Evolutionary conservation across 352 stramenopile genomes (phyloP), one percentile per base, ranked within the genome.

Genomic region (Phytophthora chlamydospora): DNA sequence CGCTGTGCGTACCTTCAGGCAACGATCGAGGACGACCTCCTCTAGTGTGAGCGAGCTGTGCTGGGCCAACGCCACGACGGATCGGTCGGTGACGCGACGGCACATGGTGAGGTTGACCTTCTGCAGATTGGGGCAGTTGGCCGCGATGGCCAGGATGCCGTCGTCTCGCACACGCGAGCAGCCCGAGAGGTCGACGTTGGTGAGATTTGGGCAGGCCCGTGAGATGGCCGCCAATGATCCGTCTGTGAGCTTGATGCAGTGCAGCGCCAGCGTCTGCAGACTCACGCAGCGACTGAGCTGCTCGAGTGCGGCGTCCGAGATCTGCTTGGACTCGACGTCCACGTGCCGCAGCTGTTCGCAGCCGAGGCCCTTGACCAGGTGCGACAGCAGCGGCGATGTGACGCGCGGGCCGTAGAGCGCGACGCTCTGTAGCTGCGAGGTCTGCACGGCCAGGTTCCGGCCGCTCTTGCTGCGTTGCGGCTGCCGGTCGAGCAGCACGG

Each of bases 91-190:
- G 46, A 97, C 58, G 0, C 80, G 71, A 44, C 91, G 85, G 44
- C 90, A 95, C 74, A 88, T 93, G 38, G 72, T 83, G 39, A 97
- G 53, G 61, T 97, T 82, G 13, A 97, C 56, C 9, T 70, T 63
- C 33, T 67, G 40, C 6, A 97, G 64, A 6, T 55, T 49, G 0
- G 31, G 38, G 47, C 81, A 90, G 50, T 88, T 68, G n/a, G 38
- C 54, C 1, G 75, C 81, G 7, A 97, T 60, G 1, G 79, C 82
- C 12, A 90, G 54, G 32, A 98, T 68, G 36, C 84, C 84, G 5
- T 89, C 83, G 54, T 97, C 91, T 33, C 75, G 75, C 7, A 97
- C 63, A 6, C 87, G 75, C 6, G 76, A 79, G 57, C 88, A 96
- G 14, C 89, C 89, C 0, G 83, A 79, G 3, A 97, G 49, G 27